Evolutionary conservation across 139 green algal species (phyloP).

Genomic region (Coccomyxa sp.): DNA sequence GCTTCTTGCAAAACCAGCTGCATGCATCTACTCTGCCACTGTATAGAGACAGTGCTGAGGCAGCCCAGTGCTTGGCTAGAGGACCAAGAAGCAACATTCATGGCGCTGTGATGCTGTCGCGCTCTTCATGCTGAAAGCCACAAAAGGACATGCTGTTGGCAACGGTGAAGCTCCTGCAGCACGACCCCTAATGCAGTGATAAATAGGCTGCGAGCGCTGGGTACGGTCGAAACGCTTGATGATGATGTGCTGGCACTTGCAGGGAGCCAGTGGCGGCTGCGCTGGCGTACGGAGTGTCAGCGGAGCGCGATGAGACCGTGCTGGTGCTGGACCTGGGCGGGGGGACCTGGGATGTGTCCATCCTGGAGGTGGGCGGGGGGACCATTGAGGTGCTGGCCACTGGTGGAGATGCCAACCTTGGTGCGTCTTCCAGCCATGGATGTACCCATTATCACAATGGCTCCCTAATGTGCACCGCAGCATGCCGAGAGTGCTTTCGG

Average conservation of each 20-base stretch:
- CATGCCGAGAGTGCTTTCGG: background rate
- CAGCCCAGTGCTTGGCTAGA: no score
- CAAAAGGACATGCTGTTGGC: no score
- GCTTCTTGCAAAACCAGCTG: no score
- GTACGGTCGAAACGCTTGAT: no score
- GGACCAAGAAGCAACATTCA: background rate
- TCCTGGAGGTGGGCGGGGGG: conserved; percentile 82
- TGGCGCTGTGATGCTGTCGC: no score
- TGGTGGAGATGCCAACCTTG: conserved; percentile 76
- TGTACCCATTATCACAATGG: background rate
- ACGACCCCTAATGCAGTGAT: no score
- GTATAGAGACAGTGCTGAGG: no score
- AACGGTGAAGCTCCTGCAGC: no score
- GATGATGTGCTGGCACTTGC: background rate
- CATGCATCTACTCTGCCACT: no score
- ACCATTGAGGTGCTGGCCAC: conserved; percentile 84
- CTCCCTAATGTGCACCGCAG: no score
- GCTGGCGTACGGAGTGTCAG: conserved; percentile 81
- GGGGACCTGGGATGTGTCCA: conserved; percentile 82
- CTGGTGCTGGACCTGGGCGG: conserved; percentile 90
- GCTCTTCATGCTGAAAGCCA: no score
- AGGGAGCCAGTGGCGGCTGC: conserved; percentile 84
- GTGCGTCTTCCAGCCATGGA: background rate
- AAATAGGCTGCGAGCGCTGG: no score
- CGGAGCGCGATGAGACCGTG: conserved; percentile 73